Conservation (phyloP, 148 eudicot genomes). For the Pharnaceum exiguum region DNA sequence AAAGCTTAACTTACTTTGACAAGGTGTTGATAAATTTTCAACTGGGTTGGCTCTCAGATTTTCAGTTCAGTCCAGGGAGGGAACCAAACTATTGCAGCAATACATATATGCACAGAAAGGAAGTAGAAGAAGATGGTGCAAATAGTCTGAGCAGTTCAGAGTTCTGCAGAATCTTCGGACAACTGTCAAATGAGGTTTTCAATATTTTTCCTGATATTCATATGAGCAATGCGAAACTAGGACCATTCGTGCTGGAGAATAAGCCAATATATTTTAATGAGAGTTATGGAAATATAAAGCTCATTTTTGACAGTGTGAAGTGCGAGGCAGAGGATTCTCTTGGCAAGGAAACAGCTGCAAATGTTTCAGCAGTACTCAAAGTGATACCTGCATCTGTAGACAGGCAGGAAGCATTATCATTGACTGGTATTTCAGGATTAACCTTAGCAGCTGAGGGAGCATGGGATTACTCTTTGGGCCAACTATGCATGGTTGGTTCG, state of each 20-base stretch:
- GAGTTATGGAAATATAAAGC: conserved; percentile 7
- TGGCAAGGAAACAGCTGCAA: neutral
- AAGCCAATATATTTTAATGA: neutral
- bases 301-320: conserved; percentile 4
- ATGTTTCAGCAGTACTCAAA: conserved; percentile 20
- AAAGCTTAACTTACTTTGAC: conserved; percentile 17
- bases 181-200: conserved; percentile 5
- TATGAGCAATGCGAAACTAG: conserved; percentile 1
- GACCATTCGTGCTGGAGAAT: conserved; percentile 21
- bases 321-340: conserved; percentile 3
- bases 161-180: conserved; percentile 16
- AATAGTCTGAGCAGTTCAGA: conserved; percentile 10
- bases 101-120: neutral
- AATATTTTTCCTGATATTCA: conserved; percentile 14
- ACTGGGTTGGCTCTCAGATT: conserved; percentile 13
- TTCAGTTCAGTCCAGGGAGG: conserved; percentile 11
- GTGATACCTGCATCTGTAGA: conserved; percentile 1
- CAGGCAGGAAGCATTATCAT: neutral
- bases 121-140: conserved; percentile 19
- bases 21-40: conserved; percentile 18
- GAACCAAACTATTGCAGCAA: conserved; percentile 9
- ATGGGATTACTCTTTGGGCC: conserved; percentile 18
- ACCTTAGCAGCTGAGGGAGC: conserved; percentile 25
- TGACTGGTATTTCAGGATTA: conserved; percentile 19
- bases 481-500: conserved; percentile 26